phyloP scores from a whole-genome alignment of 176 grass and related monocot species.

The Elymus sibiricus region DNA sequence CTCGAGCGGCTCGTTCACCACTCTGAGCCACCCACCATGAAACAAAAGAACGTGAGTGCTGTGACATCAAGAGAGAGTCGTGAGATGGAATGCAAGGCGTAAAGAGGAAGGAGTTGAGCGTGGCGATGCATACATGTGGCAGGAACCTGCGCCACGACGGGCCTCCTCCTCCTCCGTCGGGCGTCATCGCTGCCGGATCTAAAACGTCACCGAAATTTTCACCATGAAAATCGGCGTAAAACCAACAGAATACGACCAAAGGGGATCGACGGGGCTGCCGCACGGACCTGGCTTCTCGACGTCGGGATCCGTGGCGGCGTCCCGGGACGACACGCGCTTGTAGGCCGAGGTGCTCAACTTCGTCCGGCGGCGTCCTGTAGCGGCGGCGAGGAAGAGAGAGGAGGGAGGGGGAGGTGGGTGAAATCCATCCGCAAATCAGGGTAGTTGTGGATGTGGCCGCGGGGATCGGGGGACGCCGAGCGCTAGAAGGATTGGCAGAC shows the following conservation, averaged over 20 bases:
- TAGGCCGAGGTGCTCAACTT: conserved; percentile 75
- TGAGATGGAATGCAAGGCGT: no score
- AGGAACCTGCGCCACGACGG: conserved; percentile 78
- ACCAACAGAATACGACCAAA: not conserved
- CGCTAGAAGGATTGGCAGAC: no score
- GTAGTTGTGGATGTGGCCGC: no score
- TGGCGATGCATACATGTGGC: conserved; percentile 89
- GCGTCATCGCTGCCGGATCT: conserved; percentile 17
- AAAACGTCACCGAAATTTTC: not conserved
- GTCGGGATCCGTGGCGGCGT: conserved; percentile 52
- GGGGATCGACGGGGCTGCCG: not conserved
- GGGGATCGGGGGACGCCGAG: no score
- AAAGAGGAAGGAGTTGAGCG: conserved; percentile 84
- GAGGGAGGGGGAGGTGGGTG: no score
- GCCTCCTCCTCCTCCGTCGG: conserved; percentile 19
- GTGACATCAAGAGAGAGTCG: not conserved
- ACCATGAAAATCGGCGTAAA: not conserved
- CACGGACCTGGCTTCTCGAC: conserved; percentile 54
- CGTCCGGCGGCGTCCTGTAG: not conserved
- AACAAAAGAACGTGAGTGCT: not conserved
- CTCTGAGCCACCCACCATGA: conserved; percentile 34
- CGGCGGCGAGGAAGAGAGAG: no score
- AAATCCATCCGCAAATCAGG: no score
- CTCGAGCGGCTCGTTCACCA: conserved; percentile 93
- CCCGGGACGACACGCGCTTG: conserved; percentile 84